A percentile compares a stretch with the other conserved stretches of the same genome.
phyloP scores from a whole-genome alignment of 352 stramenopile genomes.

The Pythium sukuiense region DNA sequence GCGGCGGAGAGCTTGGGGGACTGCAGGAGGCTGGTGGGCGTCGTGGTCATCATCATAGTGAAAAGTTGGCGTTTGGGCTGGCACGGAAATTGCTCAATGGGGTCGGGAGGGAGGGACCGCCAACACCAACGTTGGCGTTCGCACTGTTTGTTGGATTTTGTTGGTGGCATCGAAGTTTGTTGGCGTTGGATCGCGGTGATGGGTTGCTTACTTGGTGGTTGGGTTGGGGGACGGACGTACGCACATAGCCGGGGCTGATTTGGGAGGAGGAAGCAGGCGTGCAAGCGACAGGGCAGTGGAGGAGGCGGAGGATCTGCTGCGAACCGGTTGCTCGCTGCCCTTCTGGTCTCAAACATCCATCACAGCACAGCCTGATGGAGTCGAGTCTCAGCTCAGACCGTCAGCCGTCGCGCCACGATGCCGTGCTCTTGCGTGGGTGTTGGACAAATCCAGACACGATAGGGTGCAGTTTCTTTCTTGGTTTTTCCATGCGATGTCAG shows the following conservation, averaged over 20 bases:
- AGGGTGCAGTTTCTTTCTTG: slow-evolving; percentile 1
- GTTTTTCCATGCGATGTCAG: background rate
- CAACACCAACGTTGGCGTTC: background rate
- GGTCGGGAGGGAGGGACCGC: background rate
- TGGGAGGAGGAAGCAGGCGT: slow-evolving; percentile 13
- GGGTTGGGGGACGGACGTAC: slow-evolving; percentile 14
- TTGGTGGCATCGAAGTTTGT: slow-evolving; percentile 20
- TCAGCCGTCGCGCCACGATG: background rate
- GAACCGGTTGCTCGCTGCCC: slow-evolving; percentile 11
- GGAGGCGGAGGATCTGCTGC: slow-evolving; percentile 16
- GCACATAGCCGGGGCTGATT: slow-evolving; percentile 8
- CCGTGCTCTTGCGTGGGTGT: background rate
- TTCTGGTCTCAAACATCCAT: slow-evolving; percentile 29
- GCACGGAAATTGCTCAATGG: slow-evolving; percentile 24
- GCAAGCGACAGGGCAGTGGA: slow-evolving; percentile 13
- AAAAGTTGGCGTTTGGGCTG: background rate
- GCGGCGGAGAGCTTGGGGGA: slow-evolving; percentile 28
- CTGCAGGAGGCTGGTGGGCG: slow-evolving; percentile 21
- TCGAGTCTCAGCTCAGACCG: slow-evolving; percentile 5
- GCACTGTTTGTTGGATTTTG: background rate
- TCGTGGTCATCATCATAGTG: slow-evolving; percentile 29
- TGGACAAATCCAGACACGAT: slow-evolving; percentile 13
- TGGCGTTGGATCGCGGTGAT: slow-evolving; percentile 21
- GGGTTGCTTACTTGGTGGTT: slow-evolving; percentile 12
- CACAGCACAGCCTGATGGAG: slow-evolving; percentile 1